Evolutionary conservation across 2,329 filamentous ascomycete genomes (phyloP).

Genomic region (Fusarium nanum): DNA sequence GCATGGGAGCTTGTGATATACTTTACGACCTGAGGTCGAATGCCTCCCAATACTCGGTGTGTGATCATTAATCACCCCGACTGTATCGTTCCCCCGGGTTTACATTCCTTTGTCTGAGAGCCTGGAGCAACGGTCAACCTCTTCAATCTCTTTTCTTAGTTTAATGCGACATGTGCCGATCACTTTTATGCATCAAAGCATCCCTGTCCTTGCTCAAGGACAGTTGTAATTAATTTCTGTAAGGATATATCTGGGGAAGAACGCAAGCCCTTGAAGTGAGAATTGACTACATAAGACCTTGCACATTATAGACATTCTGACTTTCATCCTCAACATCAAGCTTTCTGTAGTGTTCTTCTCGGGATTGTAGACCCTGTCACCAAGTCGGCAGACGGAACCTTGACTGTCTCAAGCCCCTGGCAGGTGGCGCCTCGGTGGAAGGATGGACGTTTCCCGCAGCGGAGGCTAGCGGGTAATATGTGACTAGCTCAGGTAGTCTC

Average conservation of each 20-base stretch:
- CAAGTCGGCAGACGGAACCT: constrained; percentile 2
- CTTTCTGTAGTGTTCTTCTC: constrained; percentile 8
- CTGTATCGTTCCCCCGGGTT: not conserved
- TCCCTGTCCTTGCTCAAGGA: not conserved
- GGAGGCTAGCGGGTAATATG: constrained; percentile 19
- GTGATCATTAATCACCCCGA: not conserved
- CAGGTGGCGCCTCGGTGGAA: constrained; percentile 14
- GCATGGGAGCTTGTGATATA: not conserved
- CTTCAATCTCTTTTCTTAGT: not conserved
- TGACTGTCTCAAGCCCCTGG: constrained; percentile 14
- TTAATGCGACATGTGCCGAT: constrained; percentile 1
- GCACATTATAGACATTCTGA: not conserved
- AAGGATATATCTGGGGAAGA: constrained; percentile 1
- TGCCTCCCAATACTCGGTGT: not conserved
- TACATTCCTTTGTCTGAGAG: constrained; percentile 1
- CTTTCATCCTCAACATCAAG: not conserved
- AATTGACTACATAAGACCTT: not conserved
- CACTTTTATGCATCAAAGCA: not conserved
- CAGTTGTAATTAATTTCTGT: not conserved
- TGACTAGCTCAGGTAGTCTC: not conserved
- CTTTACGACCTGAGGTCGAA: not conserved
- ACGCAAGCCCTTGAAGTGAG: not conserved
- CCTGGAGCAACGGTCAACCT: not conserved
- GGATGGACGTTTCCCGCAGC: constrained; percentile 1
- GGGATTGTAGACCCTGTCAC: constrained; percentile 10